Base-by-base conservation (phyloP, 495 filamentous ascomycete species). In the Choiromyces venosus region DNA sequence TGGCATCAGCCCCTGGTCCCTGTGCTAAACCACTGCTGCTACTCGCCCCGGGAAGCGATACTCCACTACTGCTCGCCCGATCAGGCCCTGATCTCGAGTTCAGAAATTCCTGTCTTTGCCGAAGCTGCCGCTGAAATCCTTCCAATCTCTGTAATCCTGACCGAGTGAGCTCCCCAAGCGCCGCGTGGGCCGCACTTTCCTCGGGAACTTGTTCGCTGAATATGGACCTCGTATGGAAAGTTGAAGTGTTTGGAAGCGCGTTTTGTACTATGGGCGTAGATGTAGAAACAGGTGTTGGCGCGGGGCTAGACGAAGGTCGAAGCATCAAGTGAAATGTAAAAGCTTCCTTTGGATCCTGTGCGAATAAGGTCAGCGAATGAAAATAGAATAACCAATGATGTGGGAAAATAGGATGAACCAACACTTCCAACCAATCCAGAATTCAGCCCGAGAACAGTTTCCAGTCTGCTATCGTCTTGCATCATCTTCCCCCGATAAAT, bases 401-500 rank as follows among this genome's bases (percentile, higher is more conserved):
- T 29, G 25, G 18, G 52, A 14, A n/a, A 37, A 64, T 25, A 44
- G 19, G 64, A 61, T 77, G 72, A 74, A 64, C 74, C 66, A 70
- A 44, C 70, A 36, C 75, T 64, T 36, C 74, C 69, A 33, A 76
- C 75, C 74, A 66, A 71, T 37, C 75, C 75, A 42, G 66, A 70
- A 4, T 67, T 46, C n/a, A 77, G 40, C 37, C 75, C 75, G 16
- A 77, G 75, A 65, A 77, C 42, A 3, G 25, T 73, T 67, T 73
- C 75, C 21, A 77, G 64, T 64, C 69, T 65, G 61, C 71, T 61
- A 56, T 73, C 69, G 36, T 77, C 79, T 0, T 73, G 69, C 65
- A 81, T 37, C 67, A 81, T 74, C 44, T 79, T 81, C 9, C 79
- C 79, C 39, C 79, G 66, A 35, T 81, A 81, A 21, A 81, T 81